These are phyloP conservation scores for Tolypocladium inflatum DNA, from an alignment of 2,329 filamentous ascomycete species.

Conservation along the genomic window DNA sequence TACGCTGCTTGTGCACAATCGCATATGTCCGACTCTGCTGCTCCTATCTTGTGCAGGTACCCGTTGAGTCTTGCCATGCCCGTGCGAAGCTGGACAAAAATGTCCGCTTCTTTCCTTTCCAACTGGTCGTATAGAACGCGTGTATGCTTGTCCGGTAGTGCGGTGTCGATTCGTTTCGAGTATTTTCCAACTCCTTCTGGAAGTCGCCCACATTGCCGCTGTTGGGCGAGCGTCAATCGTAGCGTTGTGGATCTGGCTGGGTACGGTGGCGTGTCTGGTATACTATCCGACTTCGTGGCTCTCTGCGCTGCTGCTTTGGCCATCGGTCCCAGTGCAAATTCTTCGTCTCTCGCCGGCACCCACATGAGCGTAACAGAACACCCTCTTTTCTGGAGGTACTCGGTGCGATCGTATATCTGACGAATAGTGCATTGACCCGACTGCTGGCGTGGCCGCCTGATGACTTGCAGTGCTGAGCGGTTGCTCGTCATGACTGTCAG, in stretches of 20 bases:
- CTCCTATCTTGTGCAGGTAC: conserved; percentile 1
- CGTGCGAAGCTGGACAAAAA: conserved; percentile 4
- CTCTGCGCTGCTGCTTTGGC: not conserved
- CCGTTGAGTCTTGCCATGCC: conserved; percentile 4
- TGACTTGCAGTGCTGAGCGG: conserved; percentile 6
- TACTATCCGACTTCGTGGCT: not conserved
- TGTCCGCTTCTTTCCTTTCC: conserved; percentile 1
- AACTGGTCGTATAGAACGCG: conserved; percentile 1
- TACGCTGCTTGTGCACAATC: conserved; percentile 2
- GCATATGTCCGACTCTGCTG: conserved; percentile 2
- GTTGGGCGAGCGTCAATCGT: not conserved
- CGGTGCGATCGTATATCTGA: conserved; percentile 3
- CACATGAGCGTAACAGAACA: conserved; percentile 1
- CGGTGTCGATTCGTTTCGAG: conserved; percentile 4
- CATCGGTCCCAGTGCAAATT: not conserved
- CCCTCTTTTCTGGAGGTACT: conserved; percentile 1
- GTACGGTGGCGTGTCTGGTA: not conserved
- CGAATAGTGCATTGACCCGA: conserved; percentile 6
- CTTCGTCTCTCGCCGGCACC: conserved; percentile 2
- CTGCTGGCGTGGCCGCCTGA: conserved; percentile 5
- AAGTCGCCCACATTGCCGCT: not conserved
- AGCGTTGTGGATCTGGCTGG: conserved; percentile 1
- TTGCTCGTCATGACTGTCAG: conserved; percentile 5
- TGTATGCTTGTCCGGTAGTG: conserved; percentile 5
- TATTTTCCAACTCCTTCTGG: conserved; percentile 3